Evolutionary conservation across 768 basidiomycete species (phyloP).

Genomic region (Trametes maxima): DNA sequence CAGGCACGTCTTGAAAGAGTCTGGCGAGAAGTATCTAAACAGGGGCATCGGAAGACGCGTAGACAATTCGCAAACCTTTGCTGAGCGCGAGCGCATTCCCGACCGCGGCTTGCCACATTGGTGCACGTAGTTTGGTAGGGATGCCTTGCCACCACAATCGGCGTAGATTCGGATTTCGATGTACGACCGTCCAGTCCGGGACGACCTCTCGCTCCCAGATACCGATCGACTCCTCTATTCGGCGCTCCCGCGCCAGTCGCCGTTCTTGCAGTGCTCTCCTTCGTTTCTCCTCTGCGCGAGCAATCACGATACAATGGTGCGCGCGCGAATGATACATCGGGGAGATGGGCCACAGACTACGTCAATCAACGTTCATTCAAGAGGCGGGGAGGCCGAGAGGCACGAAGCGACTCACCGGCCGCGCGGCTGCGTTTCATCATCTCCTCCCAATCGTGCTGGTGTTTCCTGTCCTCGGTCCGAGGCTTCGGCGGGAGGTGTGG

Average conservation of each 20-base stretch:
- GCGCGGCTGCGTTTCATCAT: conserved; percentile 85
- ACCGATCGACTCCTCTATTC: conserved; percentile 67
- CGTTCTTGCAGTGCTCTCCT: conserved; percentile 63
- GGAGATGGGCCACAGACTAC: conserved; percentile 24
- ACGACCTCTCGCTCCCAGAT: conserved; percentile 80
- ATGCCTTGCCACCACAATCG: conserved; percentile 90
- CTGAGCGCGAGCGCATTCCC: conserved; percentile 82
- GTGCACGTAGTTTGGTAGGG: conserved; percentile 76
- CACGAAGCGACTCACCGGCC: conserved; percentile 53
- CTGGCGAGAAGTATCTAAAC: conserved; percentile 37
- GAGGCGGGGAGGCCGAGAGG: conserved; percentile 9
- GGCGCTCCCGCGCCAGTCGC: conserved; percentile 62
- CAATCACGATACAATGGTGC: not conserved
- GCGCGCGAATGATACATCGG: not conserved
- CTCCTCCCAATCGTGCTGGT: conserved; percentile 80
- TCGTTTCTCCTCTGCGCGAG: conserved; percentile 65
- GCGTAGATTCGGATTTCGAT: conserved; percentile 63
- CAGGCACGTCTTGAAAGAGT: conserved; percentile 70
- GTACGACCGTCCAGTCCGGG: conserved; percentile 80
- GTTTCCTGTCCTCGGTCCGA: conserved; percentile 76
- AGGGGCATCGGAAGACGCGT: not conserved
- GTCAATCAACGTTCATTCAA: conserved; percentile 24
- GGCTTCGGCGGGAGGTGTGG: conserved; percentile 82
- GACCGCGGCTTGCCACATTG: conserved; percentile 83
- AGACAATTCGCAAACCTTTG: conserved; percentile 58